Evolutionary conservation across 2,329 filamentous ascomycete species (phyloP), one percentile per base, ranked within the genome.

Genomic region (Cytospora paraplurivora): DNA sequence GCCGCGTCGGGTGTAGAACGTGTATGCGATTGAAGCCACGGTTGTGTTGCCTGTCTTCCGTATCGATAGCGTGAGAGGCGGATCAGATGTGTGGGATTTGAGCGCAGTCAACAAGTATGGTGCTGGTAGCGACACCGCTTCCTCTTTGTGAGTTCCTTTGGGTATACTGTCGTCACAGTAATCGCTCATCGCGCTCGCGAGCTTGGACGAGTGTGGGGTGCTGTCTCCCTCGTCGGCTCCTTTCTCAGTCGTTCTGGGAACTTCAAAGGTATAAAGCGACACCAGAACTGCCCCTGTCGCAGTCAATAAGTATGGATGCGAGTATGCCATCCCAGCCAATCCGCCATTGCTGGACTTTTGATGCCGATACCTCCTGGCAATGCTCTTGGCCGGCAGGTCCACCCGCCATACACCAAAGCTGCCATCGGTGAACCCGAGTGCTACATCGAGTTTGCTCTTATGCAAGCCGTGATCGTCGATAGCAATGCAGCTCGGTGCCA

Each of bases 11-110:
- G 90, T 90, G 17, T 89, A 88, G 68, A 96, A 87, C 0, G 91
- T 91, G 73, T 96, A 97, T 1, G 92, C 93, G 64, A 97, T 90
- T 0, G 91, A 93, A 1, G 92, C 90, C n/a, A 92, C 84, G 19
- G 92, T 85, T 12, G 84, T 85, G 4, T 79, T 78, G 0, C 84
- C 73, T 15, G 86, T 86, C 33, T 81, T 84, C n/a, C 93, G 86
- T 44, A 98, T 85, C 0, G 92, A 94, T n/a, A 97, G 77, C 0
- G 92, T 91, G 11, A 96, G 79, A 1, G 93, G 93, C 3, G 89
- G 85, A 71, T 88, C 86, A 1, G 90, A 89, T 3, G 89, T 93
- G 70, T 92, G 88, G 12, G 93, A 96, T 72, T 87, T 88, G 21
- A 97, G 82, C 0, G 91, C 94, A 8, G 90, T 89, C 35, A 97